Conservation (phyloP, 495 filamentous ascomycete species). For the Penicillium turbatum region DNA sequence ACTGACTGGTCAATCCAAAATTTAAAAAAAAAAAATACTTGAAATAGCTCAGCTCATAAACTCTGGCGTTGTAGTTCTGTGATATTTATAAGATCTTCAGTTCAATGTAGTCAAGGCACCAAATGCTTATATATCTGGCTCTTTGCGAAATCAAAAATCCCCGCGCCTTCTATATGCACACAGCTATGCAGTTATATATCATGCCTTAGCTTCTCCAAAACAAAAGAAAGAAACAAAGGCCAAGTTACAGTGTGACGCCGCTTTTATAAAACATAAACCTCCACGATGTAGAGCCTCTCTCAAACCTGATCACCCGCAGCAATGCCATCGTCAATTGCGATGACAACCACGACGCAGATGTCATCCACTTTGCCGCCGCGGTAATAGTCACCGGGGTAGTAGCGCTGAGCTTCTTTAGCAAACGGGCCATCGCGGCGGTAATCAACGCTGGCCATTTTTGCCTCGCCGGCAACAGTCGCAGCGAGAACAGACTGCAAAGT, state of each 20-base stretch:
- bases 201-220: not conserved
- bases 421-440: slow-evolving; percentile 82
- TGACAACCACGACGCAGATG: slow-evolving; percentile 72
- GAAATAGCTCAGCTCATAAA: too few relatives aligned
- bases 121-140: not conserved
- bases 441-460: slow-evolving; percentile 79
- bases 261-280: not conserved
- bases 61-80: not conserved
- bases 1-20: not conserved
- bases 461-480: slow-evolving; percentile 67
- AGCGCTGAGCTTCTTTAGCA: slow-evolving; percentile 84
- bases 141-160: slow-evolving; percentile 3
- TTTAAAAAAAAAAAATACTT: too few relatives aligned
- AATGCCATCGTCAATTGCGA: slow-evolving; percentile 53
- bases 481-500: slow-evolving; percentile 74
- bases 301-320: not conserved
- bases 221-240: not conserved
- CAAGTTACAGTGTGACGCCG: not conserved
- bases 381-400: slow-evolving; percentile 77
- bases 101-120: not conserved
- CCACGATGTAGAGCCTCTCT: not conserved
- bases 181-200: slow-evolving; percentile 2
- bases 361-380: slow-evolving; percentile 89
- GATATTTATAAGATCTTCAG: not conserved
- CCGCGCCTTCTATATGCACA: slow-evolving; percentile 7